These are phyloP conservation scores for Diophrys sp. DNA, from an alignment of 73 alveolate species.

Conservation along the genomic window DNA sequence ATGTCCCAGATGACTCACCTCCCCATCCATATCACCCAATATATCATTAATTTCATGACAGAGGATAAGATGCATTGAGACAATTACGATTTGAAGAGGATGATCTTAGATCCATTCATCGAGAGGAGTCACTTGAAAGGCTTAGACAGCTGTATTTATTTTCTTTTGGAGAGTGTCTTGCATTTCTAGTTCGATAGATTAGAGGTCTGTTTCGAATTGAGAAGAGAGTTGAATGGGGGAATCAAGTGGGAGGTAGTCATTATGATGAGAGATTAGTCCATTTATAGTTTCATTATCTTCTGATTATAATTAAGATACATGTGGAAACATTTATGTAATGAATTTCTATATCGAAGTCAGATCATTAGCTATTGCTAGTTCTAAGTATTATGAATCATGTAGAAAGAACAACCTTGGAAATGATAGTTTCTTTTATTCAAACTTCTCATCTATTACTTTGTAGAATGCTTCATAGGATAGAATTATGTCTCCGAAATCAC, in stretches of 20 bases:
- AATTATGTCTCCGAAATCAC: neutral
- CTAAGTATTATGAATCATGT: neutral
- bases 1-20: neutral
- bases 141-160: slow-evolving; percentile 8
- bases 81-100: slow-evolving; percentile 13
- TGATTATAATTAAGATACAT: too few species aligned
- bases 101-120: slow-evolving; percentile 46
- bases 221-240: neutral
- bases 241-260: neutral
- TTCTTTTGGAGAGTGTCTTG: slow-evolving; percentile 17
- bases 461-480: neutral
- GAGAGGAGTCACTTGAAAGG: slow-evolving; percentile 18
- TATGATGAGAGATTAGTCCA: neutral
- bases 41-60: slow-evolving; percentile 46
- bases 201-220: neutral
- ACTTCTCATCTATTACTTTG: neutral
- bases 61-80: slow-evolving; percentile 23
- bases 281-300: neutral
- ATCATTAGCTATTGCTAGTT: neutral
- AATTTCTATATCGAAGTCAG: too few species aligned
- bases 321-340: neutral
- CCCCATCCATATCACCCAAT: slow-evolving; percentile 7
- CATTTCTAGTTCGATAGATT: slow-evolving; percentile 26
- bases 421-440: neutral
- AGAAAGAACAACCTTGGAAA: neutral